phyloP scores from a whole-genome alignment of 2,329 filamentous ascomycete species.

The Cladosporium austrohemisphaericum region DNA sequence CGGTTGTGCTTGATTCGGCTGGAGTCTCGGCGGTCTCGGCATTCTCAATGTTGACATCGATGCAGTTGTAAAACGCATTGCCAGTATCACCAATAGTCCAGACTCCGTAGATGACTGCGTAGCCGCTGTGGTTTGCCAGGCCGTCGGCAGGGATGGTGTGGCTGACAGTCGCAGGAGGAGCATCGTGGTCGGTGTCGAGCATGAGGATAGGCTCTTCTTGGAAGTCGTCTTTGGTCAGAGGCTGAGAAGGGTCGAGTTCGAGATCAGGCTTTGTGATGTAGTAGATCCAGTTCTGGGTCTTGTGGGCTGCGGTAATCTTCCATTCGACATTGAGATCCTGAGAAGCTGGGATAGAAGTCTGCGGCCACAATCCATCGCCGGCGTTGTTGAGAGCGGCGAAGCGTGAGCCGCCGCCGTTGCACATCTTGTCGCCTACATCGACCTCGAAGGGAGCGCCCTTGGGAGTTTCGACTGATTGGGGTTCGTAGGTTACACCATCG shows the following conservation, averaged over 20 bases:
- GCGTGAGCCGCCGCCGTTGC: slow-evolving; percentile 7
- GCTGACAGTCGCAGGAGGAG: slow-evolving; percentile 3
- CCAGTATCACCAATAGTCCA: slow-evolving; percentile 12
- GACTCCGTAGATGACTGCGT: slow-evolving; percentile 8
- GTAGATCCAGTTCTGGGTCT: slow-evolving; percentile 10
- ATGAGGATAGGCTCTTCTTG: slow-evolving; percentile 1
- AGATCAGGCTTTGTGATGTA: slow-evolving; percentile 12
- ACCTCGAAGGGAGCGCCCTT: slow-evolving; percentile 12
- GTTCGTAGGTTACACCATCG: slow-evolving; percentile 10
- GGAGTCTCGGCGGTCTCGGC: neutral
- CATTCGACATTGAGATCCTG: slow-evolving; percentile 7
- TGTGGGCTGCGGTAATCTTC: slow-evolving; percentile 12
- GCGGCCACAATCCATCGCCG: slow-evolving; percentile 7
- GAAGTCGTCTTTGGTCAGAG: slow-evolving; percentile 7
- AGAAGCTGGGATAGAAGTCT: slow-evolving; percentile 4
- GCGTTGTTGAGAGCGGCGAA: slow-evolving; percentile 5
- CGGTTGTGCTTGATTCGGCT: no score
- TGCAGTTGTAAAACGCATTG: slow-evolving; percentile 13
- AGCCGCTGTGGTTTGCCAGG: neutral
- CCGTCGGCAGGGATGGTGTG: slow-evolving; percentile 1
- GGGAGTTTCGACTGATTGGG: slow-evolving; percentile 11
- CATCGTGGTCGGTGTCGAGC: slow-evolving; percentile 4
- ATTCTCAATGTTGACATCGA: slow-evolving; percentile 10
- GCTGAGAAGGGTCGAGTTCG: slow-evolving; percentile 6
- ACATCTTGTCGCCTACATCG: slow-evolving; percentile 2